Evolutionary conservation across 257 asterid genomes (phyloP).

Genomic region (Capsicum baccatum): DNA sequence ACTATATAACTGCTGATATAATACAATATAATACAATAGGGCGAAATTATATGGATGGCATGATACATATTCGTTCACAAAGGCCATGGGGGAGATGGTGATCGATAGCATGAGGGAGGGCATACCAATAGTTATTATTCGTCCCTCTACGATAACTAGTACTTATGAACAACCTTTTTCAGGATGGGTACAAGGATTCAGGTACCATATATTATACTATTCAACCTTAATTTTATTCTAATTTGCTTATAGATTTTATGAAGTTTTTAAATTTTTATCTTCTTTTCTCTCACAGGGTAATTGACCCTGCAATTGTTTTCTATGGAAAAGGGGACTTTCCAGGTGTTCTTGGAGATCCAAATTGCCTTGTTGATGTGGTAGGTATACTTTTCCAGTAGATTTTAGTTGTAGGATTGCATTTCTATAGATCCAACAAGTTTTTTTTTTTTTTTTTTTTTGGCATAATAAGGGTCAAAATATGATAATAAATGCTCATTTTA

Average conservation of each 20-base stretch:
- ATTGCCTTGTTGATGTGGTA: background rate
- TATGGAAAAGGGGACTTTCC: slow-evolving; percentile 1
- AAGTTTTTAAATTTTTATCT: background rate
- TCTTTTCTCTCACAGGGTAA: background rate
- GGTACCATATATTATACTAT: background rate
- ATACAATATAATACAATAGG: slow-evolving; percentile 33
- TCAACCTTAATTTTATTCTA: background rate
- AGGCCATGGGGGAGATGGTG: slow-evolving; percentile 33
- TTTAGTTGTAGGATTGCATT: background rate
- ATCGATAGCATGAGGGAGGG: slow-evolving; percentile 49
- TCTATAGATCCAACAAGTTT: too few species aligned
- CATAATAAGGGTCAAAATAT: background rate
- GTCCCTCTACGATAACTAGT: slow-evolving; percentile 55
- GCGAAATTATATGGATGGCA: slow-evolving; percentile 50
- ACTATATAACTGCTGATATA: background rate
- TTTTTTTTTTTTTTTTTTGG: too few species aligned
- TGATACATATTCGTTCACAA: slow-evolving; percentile 25
- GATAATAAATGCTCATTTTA: background rate
- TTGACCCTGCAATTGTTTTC: slow-evolving; percentile 5
- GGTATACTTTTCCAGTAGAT: background rate
- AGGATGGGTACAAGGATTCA: slow-evolving; percentile 12
- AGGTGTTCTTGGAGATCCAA: background rate
- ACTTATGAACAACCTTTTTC: slow-evolving; percentile 45
- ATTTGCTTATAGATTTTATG: background rate
- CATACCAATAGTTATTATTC: slow-evolving; percentile 48